These are phyloP conservation scores for Bauhinia variegata DNA, from an alignment of 306 rosid genomes.

Conservation along the genomic window DNA sequence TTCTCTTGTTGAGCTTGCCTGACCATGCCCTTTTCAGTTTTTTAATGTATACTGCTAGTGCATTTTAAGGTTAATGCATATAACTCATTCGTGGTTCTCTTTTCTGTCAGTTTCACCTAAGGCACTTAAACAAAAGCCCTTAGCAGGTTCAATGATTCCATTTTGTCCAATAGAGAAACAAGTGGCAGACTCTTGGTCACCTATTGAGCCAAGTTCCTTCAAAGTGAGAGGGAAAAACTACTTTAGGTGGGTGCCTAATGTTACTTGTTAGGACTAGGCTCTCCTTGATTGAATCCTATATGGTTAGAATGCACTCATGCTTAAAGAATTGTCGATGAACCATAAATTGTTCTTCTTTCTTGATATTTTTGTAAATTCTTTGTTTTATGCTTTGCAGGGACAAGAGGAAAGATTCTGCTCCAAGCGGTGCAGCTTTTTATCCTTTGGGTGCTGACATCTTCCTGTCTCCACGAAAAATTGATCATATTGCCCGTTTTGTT, in stretches of 20 bases:
- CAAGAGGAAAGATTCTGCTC: slow-evolving; percentile 89
- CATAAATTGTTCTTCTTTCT: slow-evolving; percentile 3
- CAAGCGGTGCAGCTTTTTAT: slow-evolving; percentile 72
- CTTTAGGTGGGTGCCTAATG: slow-evolving; percentile 55
- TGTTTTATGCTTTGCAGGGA: slow-evolving; percentile 65
- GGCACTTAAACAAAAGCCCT: slow-evolving; percentile 59
- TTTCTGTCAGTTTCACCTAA: slow-evolving; percentile 72
- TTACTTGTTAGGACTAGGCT: background rate
- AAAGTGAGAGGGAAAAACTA: slow-evolving; percentile 86
- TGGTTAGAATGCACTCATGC: slow-evolving; percentile 23
- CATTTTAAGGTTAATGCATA: slow-evolving; percentile 6
- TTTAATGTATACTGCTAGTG: slow-evolving; percentile 26
- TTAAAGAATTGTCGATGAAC: slow-evolving; percentile 1
- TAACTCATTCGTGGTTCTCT: slow-evolving; percentile 36
- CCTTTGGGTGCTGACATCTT: slow-evolving; percentile 88
- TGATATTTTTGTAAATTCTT: slow-evolving; percentile 22
- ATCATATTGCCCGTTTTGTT: slow-evolving; percentile 90
- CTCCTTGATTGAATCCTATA: slow-evolving; percentile 15
- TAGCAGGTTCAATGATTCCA: slow-evolving; percentile 75
- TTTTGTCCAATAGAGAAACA: slow-evolving; percentile 70
- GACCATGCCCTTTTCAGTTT: slow-evolving; percentile 2
- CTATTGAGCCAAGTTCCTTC: slow-evolving; percentile 78
- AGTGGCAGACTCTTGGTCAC: slow-evolving; percentile 80
- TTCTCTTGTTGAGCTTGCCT: slow-evolving; percentile 12
- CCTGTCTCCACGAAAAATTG: slow-evolving; percentile 73